These are phyloP conservation scores for Globisporangium canariense DNA, from an alignment of 352 stramenopile species.

Conservation along the genomic window DNA sequence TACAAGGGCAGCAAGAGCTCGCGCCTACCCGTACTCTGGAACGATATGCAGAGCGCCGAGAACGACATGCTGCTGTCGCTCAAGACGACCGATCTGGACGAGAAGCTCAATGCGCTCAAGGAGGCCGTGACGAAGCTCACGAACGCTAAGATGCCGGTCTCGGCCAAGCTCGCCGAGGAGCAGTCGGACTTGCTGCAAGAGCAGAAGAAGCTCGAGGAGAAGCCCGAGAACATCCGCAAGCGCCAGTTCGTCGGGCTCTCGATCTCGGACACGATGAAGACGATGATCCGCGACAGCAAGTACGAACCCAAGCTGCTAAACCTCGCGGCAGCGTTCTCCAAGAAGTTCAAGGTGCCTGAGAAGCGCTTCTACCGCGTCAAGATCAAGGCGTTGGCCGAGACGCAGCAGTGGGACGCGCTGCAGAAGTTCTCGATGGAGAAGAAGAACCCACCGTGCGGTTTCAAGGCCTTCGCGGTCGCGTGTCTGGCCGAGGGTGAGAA, in stretches of 20 bases:
- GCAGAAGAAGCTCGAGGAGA: slow-evolving; percentile 82
- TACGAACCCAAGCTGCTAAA: slow-evolving; percentile 78
- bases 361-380: slow-evolving; percentile 91
- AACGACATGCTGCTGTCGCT: slow-evolving; percentile 74
- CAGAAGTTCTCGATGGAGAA: slow-evolving; percentile 87
- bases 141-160: slow-evolving; percentile 55
- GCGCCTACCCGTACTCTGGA: slow-evolving; percentile 52
- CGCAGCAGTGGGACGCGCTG: slow-evolving; percentile 83
- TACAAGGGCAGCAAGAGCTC: slow-evolving; percentile 76
- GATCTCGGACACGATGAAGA: slow-evolving; percentile 84
- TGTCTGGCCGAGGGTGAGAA: slow-evolving; percentile 78
- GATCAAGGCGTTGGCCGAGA: slow-evolving; percentile 85
- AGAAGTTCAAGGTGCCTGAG: slow-evolving; percentile 90
- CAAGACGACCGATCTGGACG: slow-evolving; percentile 57
- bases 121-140: slow-evolving; percentile 66
- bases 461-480: slow-evolving; percentile 82
- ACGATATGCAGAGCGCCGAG: slow-evolving; percentile 60
- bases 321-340: slow-evolving; percentile 63
- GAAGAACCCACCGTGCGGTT: slow-evolving; percentile 80
- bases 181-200: slow-evolving; percentile 86
- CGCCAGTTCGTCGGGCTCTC: slow-evolving; percentile 79
- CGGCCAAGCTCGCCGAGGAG: slow-evolving; percentile 79
- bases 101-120: slow-evolving; percentile 63
- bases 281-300: slow-evolving; percentile 73
- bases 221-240: slow-evolving; percentile 77